Evolutionary conservation across 2,329 filamentous ascomycete genomes (phyloP).

Genomic region (Coniosporium tulheliwenetii): DNA sequence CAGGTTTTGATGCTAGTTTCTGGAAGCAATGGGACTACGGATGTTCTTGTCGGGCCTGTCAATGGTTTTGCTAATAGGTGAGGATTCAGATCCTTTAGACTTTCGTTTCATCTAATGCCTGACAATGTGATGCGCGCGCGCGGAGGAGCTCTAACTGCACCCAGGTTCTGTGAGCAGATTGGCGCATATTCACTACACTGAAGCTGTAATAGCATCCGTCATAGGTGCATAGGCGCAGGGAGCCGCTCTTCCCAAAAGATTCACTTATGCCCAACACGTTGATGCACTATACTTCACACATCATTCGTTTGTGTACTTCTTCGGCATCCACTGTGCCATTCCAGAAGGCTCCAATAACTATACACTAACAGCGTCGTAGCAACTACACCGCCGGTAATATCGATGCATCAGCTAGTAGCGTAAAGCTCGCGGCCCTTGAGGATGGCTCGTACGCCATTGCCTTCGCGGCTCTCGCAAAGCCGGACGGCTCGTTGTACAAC

Average conservation of each 20-base stretch:
- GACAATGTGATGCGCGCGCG: too few relatives aligned
- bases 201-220: too few relatives aligned
- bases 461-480: conserved; percentile 44
- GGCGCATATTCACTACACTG: too few relatives aligned
- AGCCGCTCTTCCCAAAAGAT: too few relatives aligned
- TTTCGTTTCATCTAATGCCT: too few relatives aligned
- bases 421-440: conserved; percentile 27
- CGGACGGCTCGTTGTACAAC: conserved; percentile 43
- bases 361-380: conserved; percentile 7
- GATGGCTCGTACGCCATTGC: conserved; percentile 27
- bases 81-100: background rate
- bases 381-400: conserved; percentile 26
- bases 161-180: too few relatives aligned
- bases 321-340: too few relatives aligned
- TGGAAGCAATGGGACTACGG: conserved; percentile 23
- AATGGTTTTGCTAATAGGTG: conserved; percentile 18
- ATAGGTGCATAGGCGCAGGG: too few relatives aligned
- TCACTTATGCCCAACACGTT: too few relatives aligned
- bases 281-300: too few relatives aligned
- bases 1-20: conserved; percentile 38
- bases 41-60: conserved; percentile 17
- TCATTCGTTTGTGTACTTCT: too few relatives aligned
- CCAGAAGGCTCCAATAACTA: background rate
- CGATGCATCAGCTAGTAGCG: conserved; percentile 29
- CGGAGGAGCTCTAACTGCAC: too few relatives aligned